Evolutionary conservation across 805 yeast species (phyloP).

Genomic region (Candida germanica): DNA sequence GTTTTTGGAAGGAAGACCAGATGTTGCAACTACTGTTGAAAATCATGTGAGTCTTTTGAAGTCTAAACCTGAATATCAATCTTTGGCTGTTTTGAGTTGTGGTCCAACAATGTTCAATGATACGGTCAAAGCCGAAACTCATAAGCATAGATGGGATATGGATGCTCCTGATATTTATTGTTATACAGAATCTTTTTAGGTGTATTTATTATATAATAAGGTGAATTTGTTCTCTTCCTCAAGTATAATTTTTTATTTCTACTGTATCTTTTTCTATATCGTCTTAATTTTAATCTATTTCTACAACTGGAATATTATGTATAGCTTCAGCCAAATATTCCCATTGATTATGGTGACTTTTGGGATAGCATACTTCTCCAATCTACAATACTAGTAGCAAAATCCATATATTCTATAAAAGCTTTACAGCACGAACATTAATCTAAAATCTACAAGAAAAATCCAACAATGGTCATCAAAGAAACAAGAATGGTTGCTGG

Average conservation of each 20-base stretch:
- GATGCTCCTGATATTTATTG: conserved; percentile 41
- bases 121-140: conserved; percentile 26
- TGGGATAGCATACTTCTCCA: no score
- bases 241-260: no score
- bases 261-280: no score
- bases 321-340: no score
- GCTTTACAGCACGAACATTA: no score
- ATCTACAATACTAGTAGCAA: no score
- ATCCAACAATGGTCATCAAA: conserved; percentile 7
- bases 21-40: conserved; percentile 15
- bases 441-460: conserved; percentile 9
- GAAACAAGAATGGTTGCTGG: conserved; percentile 2
- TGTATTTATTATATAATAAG: no score
- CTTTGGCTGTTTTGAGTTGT: conserved; percentile 40
- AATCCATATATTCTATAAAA: no score
- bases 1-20: conserved; percentile 17
- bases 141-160: conserved; percentile 21
- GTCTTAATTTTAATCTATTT: no score
- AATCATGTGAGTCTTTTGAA: conserved; percentile 14
- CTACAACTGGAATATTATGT: no score
- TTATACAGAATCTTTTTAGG: conserved; percentile 33
- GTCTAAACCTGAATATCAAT: conserved; percentile 16
- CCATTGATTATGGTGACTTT: no score
- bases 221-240: no score
- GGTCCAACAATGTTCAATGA: conserved; percentile 36